phyloP scores from a whole-genome alignment of 2,329 filamentous ascomycete species.

The Fusarium euwallaceae region DNA sequence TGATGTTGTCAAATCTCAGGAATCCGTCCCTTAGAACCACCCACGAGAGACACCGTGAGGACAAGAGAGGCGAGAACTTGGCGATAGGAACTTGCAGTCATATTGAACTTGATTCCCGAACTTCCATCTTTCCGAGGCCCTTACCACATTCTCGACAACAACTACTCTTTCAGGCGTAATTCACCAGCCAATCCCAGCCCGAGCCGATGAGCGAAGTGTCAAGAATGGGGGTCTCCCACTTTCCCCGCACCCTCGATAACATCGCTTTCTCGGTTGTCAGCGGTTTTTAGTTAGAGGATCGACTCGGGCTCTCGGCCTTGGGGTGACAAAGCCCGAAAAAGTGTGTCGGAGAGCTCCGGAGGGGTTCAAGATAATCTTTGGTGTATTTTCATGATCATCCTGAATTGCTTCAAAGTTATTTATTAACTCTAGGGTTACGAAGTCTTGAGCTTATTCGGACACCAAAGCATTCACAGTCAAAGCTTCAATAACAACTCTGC shows the following conservation, averaged over 20 bases:
- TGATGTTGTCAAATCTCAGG: neutral
- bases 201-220: neutral
- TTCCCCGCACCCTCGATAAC: neutral
- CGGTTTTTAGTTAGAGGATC: neutral
- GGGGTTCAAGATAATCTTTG: neutral
- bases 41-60: neutral
- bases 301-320: neutral
- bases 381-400: neutral
- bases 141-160: neutral
- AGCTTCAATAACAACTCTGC: neutral
- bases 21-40: neutral
- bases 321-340: neutral
- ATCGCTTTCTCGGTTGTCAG: neutral
- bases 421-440: neutral
- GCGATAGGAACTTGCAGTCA: neutral
- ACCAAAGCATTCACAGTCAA: neutral
- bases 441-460: neutral
- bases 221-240: slow-evolving; percentile 7
- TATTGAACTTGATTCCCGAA: neutral
- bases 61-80: neutral
- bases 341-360: neutral
- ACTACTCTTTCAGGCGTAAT: neutral
- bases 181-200: neutral
- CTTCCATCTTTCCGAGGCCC: neutral
- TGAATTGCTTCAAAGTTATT: slow-evolving; percentile 8